phyloP scores from a whole-genome alignment of 2,329 filamentous ascomycete genomes.

The Nigrograna mackinnonii region DNA sequence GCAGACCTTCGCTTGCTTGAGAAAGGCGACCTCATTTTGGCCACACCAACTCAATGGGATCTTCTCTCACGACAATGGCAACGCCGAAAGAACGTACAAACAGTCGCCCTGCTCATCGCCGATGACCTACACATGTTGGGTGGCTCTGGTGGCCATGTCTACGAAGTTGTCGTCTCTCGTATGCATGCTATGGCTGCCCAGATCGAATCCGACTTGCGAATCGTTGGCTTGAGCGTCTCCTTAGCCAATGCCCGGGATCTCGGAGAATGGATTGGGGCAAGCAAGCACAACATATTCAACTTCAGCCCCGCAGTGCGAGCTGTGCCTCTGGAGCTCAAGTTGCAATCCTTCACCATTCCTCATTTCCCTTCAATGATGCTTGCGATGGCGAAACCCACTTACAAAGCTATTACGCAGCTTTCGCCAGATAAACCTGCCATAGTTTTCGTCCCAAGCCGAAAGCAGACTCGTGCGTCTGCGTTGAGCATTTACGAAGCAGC shows the following conservation, averaged over 20 bases:
- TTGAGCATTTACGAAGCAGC: conserved; percentile 87
- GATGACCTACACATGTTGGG: conserved; percentile 95
- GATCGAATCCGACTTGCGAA: conserved; percentile 80
- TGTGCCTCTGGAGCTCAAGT: conserved; percentile 87
- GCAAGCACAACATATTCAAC: conserved; percentile 98
- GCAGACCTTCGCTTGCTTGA: conserved; percentile 89
- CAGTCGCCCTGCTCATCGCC: conserved; percentile 86
- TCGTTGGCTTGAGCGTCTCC: conserved; percentile 88
- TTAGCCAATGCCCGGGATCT: conserved; percentile 91
- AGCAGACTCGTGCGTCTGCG: conserved; percentile 87
- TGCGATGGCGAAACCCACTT: conserved; percentile 95
- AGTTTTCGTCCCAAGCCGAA: conserved; percentile 89
- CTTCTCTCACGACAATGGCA: conserved; percentile 95
- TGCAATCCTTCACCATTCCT: conserved; percentile 93
- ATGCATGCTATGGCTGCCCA: conserved; percentile 96
- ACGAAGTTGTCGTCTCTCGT: conserved; percentile 95
- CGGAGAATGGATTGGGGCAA: conserved; percentile 97
- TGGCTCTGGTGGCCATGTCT: conserved; percentile 82
- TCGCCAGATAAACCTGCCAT: conserved; percentile 88
- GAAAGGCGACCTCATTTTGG: conserved; percentile 84
- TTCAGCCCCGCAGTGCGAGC: conserved; percentile 92
- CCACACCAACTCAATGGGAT: conserved; percentile 95
- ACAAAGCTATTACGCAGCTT: conserved; percentile 84
- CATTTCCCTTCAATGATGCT: conserved; percentile 99
- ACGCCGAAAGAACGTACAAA: conserved; percentile 91